Conservation (phyloP, 495 filamentous ascomycete species). For the Rostrohypoxylon terebratum region DNA sequence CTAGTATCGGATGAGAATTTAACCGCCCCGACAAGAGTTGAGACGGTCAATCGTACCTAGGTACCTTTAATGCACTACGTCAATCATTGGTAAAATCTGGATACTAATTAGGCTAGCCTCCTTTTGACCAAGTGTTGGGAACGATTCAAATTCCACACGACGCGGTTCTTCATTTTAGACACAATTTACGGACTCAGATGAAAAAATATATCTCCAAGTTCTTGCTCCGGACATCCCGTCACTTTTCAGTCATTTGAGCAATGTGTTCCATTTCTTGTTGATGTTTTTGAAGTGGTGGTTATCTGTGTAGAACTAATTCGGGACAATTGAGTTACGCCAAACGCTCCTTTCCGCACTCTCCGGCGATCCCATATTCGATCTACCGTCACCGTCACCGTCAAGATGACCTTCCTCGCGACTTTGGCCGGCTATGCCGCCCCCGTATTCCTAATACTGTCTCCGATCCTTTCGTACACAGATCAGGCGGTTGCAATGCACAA, state of each 20-base stretch:
- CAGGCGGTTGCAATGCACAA: slow-evolving; percentile 92
- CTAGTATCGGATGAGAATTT: slow-evolving; percentile 30
- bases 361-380: slow-evolving; percentile 15
- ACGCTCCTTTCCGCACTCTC: slow-evolving; percentile 14
- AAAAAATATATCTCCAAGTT: slow-evolving; percentile 25
- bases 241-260: background rate
- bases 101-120: background rate
- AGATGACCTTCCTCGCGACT: slow-evolving; percentile 57
- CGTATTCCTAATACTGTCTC: slow-evolving; percentile 78
- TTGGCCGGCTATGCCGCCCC: slow-evolving; percentile 65
- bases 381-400: slow-evolving; percentile 16
- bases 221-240: background rate
- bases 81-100: slow-evolving; percentile 14
- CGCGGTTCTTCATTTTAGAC: slow-evolving; percentile 37
- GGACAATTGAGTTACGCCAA: slow-evolving; percentile 12
- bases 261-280: slow-evolving; percentile 7
- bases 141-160: slow-evolving; percentile 25
- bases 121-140: slow-evolving; percentile 43
- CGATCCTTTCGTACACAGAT: slow-evolving; percentile 88
- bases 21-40: slow-evolving; percentile 21
- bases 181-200: background rate
- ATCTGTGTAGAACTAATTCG: slow-evolving; percentile 15
- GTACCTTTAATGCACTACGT: slow-evolving; percentile 11
- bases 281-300: slow-evolving; percentile 1
- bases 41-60: background rate